phyloP scores from a whole-genome alignment of 106 monocot genomes.

The Triglochin maritima region DNA sequence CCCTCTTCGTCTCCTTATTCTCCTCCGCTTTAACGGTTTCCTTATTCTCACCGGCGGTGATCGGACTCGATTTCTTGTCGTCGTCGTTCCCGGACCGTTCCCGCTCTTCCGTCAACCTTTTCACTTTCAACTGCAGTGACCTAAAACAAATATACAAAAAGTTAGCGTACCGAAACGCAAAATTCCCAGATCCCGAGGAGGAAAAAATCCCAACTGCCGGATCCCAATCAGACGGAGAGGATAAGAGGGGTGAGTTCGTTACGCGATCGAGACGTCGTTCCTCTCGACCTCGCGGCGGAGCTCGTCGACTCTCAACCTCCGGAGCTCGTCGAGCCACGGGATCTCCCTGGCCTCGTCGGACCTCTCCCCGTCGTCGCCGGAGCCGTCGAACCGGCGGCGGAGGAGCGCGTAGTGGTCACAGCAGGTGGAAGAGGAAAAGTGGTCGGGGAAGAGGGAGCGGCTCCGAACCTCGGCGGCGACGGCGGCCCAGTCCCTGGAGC shows the following conservation, averaged over 20 bases:
- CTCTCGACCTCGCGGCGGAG: conserved; percentile 78
- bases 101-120: conserved; percentile 16
- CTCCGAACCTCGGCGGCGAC: conserved; percentile 50
- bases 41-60: conserved; percentile 12
- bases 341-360: conserved; percentile 7
- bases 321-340: conserved; percentile 75
- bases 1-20: no score
- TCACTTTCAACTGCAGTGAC: conserved; percentile 39
- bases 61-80: background rate
- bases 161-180: background rate
- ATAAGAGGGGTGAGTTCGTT: conserved; percentile 8
- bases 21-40: background rate
- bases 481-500: conserved; percentile 60
- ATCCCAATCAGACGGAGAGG: conserved; percentile 1
- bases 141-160: conserved; percentile 23
- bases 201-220: background rate
- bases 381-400: conserved; percentile 43
- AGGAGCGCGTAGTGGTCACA: conserved; percentile 36
- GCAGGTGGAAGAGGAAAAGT: conserved; percentile 43
- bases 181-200: conserved; percentile 41
- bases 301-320: conserved; percentile 78
- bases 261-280: conserved; percentile 76
- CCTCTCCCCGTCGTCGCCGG: background rate
- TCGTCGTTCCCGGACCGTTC: background rate
- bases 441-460: conserved; percentile 6